A percentile compares a stretch with the other conserved stretches of the same genome.
Evolutionary conservation across 495 filamentous ascomycete species (phyloP).

Genomic region (Trichocladium uniseriatum): DNA sequence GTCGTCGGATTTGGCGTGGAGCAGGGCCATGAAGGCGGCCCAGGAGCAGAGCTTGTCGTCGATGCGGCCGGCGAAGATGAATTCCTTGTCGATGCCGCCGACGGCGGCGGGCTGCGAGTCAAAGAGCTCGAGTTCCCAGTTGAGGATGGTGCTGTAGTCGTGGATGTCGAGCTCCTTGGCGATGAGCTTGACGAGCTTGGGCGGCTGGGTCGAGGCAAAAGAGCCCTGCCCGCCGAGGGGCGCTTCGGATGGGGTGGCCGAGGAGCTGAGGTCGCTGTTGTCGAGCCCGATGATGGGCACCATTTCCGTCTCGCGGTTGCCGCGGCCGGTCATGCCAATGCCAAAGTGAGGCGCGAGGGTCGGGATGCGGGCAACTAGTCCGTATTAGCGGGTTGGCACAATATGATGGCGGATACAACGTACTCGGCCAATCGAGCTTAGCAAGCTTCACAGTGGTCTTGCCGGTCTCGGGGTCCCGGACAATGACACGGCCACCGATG

Average conservation of each 20-base stretch:
- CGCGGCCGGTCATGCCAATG: slow-evolving; percentile 59
- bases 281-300: slow-evolving; percentile 90
- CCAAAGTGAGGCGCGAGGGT: slow-evolving; percentile 94
- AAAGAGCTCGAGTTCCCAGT: slow-evolving; percentile 97
- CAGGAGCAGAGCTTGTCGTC: slow-evolving; percentile 97
- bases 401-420: not conserved
- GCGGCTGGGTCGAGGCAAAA: slow-evolving; percentile 74
- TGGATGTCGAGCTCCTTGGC: slow-evolving; percentile 59
- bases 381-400: not conserved
- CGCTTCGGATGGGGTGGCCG: slow-evolving; percentile 24
- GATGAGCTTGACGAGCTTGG: slow-evolving; percentile 75
- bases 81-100: slow-evolving; percentile 81
- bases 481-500: slow-evolving; percentile 79
- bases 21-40: slow-evolving; percentile 77
- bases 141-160: slow-evolving; percentile 64
- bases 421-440: slow-evolving; percentile 80
- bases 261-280: slow-evolving; percentile 45
- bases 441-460: slow-evolving; percentile 79
- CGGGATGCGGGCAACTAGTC: slow-evolving; percentile 70
- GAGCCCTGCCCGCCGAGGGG: slow-evolving; percentile 43
- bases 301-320: slow-evolving; percentile 88
- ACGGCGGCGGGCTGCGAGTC: slow-evolving; percentile 79
- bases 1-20: slow-evolving; percentile 50
- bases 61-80: slow-evolving; percentile 91
- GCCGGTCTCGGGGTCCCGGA: slow-evolving; percentile 59